Percentiles rank a stretch among this genome's conserved stretches.
phyloP scores from a whole-genome alignment of 495 filamentous ascomycete species.

The Jackrogersella minutella region DNA sequence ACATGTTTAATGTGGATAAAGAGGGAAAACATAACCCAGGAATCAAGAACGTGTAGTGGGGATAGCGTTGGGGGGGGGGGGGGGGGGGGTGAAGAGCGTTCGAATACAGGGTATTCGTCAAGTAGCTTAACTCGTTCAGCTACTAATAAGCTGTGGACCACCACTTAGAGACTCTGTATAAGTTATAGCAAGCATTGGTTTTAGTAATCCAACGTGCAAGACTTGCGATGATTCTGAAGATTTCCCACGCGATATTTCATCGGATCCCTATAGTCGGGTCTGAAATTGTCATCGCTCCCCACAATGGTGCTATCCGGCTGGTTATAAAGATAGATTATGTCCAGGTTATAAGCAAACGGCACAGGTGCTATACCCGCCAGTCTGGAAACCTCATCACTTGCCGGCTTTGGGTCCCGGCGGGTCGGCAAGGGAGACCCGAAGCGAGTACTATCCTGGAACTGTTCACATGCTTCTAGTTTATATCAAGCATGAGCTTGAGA shows the following conservation, averaged over 20 bases:
- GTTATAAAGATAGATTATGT: background rate
- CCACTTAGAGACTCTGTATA: too few relatives aligned
- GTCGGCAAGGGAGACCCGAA: slow-evolving; percentile 8
- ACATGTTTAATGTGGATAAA: slow-evolving; percentile 18
- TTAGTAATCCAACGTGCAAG: too few relatives aligned
- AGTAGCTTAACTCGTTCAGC: too few relatives aligned
- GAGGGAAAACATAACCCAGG: slow-evolving; percentile 21
- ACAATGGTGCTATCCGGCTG: slow-evolving; percentile 20
- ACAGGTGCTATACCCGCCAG: background rate
- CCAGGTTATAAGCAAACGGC: background rate
- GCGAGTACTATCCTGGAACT: background rate
- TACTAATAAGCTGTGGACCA: too few relatives aligned
- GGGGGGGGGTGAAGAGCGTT: background rate
- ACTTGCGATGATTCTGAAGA: too few relatives aligned
- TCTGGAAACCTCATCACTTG: slow-evolving; percentile 3
- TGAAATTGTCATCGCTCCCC: slow-evolving; percentile 1
- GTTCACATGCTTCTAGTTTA: background rate
- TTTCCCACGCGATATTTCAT: slow-evolving; percentile 4
- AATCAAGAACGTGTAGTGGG: slow-evolving; percentile 14
- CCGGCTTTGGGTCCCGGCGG: background rate
- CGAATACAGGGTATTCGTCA: background rate
- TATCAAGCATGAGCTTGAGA: background rate
- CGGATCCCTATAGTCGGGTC: background rate
- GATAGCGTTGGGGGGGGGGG: too few relatives aligned
- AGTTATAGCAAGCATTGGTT: too few relatives aligned